Evolutionary conservation across 768 basidiomycete species (phyloP).

Genomic region (Russula earlei): DNA sequence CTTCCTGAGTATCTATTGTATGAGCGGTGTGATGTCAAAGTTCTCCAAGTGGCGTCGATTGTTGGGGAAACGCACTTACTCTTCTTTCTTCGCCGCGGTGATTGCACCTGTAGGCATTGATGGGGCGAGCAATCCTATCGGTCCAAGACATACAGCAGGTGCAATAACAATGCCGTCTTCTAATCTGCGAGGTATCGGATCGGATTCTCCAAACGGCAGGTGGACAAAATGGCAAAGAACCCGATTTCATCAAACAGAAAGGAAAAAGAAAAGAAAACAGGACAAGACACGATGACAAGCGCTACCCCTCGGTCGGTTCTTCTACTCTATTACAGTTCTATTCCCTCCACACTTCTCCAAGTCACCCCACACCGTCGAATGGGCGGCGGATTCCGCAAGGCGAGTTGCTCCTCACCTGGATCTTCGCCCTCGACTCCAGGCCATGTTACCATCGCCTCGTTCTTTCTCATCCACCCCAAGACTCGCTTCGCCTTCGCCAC

Average conservation of each 20-base stretch:
- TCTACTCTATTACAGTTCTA: conserved; percentile 26
- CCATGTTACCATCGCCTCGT: conserved; percentile 2
- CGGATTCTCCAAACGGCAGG: neutral
- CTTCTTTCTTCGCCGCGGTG: too few species aligned
- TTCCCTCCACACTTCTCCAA: conserved; percentile 40
- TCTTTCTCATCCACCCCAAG: too few species aligned
- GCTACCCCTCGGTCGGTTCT: neutral
- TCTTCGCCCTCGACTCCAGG: conserved; percentile 29
- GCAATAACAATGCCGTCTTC: neutral
- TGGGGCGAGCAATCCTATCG: too few species aligned
- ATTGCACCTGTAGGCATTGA: too few species aligned
- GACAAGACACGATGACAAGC: too few species aligned
- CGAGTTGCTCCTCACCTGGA: conserved; percentile 23
- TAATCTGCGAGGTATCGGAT: neutral
- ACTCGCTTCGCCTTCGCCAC: conserved; percentile 35
- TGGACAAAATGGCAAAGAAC: neutral
- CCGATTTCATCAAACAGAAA: neutral
- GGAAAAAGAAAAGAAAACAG: neutral
- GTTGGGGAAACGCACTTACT: too few species aligned
- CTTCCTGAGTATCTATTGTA: too few species aligned
- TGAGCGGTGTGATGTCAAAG: too few species aligned
- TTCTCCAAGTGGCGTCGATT: too few species aligned
- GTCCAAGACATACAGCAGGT: too few species aligned
- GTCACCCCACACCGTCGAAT: conserved; percentile 31
- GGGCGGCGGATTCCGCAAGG: conserved; percentile 37